A percentile compares a stretch with the other conserved stretches of the same genome.
Conservation (phyloP, 1,139 yeast species). For the Scheffersomyces lignicola region DNA sequence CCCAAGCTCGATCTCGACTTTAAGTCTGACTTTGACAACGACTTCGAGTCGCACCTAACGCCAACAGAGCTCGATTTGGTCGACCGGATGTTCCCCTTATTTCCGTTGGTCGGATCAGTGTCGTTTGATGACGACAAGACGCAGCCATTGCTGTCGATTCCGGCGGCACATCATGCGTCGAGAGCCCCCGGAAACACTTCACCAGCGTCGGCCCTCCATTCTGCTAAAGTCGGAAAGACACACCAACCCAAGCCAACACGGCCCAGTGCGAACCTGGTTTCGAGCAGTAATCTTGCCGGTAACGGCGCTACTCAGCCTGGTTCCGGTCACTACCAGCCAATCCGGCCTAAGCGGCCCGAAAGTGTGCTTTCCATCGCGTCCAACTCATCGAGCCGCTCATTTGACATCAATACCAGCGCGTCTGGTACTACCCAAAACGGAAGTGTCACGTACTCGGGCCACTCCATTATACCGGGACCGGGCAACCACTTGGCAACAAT, state of each 20-base stretch:
- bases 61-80: constrained; percentile 16
- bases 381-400: constrained; percentile 32
- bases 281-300: neutral
- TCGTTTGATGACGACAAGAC: constrained; percentile 40
- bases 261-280: constrained; percentile 11
- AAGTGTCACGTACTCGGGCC: constrained; percentile 27
- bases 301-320: neutral
- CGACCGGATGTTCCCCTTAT: constrained; percentile 48
- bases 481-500: constrained; percentile 7
- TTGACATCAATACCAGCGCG: constrained; percentile 13
- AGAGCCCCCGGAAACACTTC: constrained; percentile 4
- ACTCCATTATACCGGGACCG: constrained; percentile 20
- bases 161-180: too few species aligned
- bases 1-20: constrained; percentile 3
- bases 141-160: constrained; percentile 37
- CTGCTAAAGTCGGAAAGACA: constrained; percentile 6
- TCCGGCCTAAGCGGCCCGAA: constrained; percentile 42
- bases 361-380: constrained; percentile 44
- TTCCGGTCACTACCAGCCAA: constrained; percentile 22
- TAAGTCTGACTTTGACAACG: constrained; percentile 3
- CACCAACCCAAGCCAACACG: constrained; percentile 24
- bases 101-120: constrained; percentile 50
- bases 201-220: constrained; percentile 3
- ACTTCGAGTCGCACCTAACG: constrained; percentile 9
- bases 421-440: constrained; percentile 23